Conservation (phyloP, 331 rosid species). For the Rhamnella rubrinervis region DNA sequence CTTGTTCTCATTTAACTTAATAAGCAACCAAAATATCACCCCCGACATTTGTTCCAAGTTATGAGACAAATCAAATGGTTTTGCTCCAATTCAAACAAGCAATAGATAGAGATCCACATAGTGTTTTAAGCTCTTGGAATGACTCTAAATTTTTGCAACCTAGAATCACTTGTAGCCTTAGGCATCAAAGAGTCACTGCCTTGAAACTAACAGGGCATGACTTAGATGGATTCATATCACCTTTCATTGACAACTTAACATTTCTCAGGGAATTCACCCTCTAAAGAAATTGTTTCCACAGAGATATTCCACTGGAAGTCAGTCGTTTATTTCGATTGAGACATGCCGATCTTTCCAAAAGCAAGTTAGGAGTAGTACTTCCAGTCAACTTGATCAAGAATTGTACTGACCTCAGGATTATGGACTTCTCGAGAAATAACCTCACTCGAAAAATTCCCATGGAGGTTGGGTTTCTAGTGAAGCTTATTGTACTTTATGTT, state of each 20-base stretch:
- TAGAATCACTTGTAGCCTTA: too few relatives aligned
- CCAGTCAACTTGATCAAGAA: not conserved
- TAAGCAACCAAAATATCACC: not conserved
- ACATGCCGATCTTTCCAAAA: not conserved
- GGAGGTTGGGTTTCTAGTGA: not conserved
- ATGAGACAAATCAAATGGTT: not conserved
- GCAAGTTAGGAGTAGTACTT: not conserved
- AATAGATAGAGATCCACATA: not conserved
- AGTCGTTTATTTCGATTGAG: not conserved
- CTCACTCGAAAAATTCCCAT: not conserved
- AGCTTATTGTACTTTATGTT: not conserved
- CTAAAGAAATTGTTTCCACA: conserved; percentile 1
- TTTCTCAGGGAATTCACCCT: not conserved
- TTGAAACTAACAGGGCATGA: not conserved
- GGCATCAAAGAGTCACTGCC: too few relatives aligned
- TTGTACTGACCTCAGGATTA: not conserved
- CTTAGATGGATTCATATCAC: not conserved
- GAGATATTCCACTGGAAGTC: conserved; percentile 11
- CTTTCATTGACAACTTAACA: conserved; percentile 20
- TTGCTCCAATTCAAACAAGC: not conserved
- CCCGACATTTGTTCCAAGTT: not conserved
- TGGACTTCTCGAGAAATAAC: too few relatives aligned
- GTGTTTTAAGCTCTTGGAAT: not conserved
- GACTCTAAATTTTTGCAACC: too few relatives aligned
- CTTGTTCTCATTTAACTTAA: not conserved